Base-by-base conservation (phyloP, 2,329 filamentous ascomycete species). In the Sclerotinia minor region DNA sequence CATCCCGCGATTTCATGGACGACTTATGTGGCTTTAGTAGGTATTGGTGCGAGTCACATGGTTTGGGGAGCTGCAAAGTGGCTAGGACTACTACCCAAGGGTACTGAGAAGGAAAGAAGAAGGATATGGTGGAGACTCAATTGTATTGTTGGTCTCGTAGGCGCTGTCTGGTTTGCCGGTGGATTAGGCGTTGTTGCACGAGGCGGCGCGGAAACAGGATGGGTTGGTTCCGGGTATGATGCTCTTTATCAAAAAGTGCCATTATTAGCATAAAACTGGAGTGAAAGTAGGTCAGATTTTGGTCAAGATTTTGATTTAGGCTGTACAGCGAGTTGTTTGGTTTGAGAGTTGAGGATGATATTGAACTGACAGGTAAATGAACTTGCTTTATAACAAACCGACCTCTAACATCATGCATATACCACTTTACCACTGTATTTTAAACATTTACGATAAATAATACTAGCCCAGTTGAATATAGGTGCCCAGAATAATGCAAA, bases 31-130 rank as follows among this genome's bases (percentile, higher is more conserved):
- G 83, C 87, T 1, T 81, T 97, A 60, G 81, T 97, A 8, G 81
- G 81, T 21, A 79, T 89, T 0, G 90, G 88, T 0, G 88, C 86
- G 32, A 91, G 88, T 69, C 94, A 97, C 80, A 88, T 94, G 77
- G 86, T 91, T 9, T 96, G 92, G 87, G 94, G 94, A 2, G 87
- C 87, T 79, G 91, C 92, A n/a, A 90, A 87, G 78, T 97, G 92
- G 91, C 80, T 94, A 69, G 87, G 87, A 0, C 81, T 85, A 58
- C 83, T 88, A 63, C 89, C 89, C 73, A 77, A 82, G 74, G 76
- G 82, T 76, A 76, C 83, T 9, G 85, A 87, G 70, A 85, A 81
- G 67, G 75, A 80, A 79, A 74, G 83, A 82, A 87, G 88, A 76
- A 84, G 87, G 75, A 85, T 86, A 73, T 91, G 91, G 87, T 87